phyloP scores from a whole-genome alignment of 352 stramenopile genomes.

The Phytophthora multivora region DNA sequence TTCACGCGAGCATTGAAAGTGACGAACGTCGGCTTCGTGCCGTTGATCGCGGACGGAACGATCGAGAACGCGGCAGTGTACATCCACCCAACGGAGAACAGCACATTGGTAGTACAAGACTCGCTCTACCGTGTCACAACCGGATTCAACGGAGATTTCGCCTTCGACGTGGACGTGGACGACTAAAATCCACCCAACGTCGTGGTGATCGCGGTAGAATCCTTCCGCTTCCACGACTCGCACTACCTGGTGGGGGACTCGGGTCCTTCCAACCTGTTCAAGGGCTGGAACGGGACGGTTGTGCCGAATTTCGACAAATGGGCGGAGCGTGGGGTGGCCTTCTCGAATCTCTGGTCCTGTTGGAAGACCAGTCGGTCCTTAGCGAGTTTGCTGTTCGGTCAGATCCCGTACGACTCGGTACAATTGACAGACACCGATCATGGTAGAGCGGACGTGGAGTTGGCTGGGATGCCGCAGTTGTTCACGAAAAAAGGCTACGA shows the following conservation, averaged over 20 bases:
- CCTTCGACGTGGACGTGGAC: slow-evolving; percentile 3
- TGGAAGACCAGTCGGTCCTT: slow-evolving; percentile 11
- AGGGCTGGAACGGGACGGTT: slow-evolving; percentile 9
- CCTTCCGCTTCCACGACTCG: slow-evolving; percentile 7
- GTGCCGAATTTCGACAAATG: slow-evolving; percentile 7
- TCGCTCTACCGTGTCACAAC: slow-evolving; percentile 3
- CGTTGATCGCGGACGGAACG: slow-evolving; percentile 27
- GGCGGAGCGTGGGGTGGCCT: slow-evolving; percentile 2
- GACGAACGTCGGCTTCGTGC: slow-evolving; percentile 27
- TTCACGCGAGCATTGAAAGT: slow-evolving; percentile 27
- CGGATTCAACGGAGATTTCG: slow-evolving; percentile 2
- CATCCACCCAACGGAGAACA: slow-evolving; percentile 22
- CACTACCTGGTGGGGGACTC: slow-evolving; percentile 5
- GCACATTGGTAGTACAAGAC: neutral
- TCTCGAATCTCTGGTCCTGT: slow-evolving; percentile 12
- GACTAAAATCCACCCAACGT: neutral
- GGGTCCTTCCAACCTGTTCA: slow-evolving; percentile 5
- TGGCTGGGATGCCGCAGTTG: slow-evolving; percentile 4
- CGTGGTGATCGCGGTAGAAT: slow-evolving; percentile 4
- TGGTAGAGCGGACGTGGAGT: neutral
- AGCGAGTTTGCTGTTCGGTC: slow-evolving; percentile 7
- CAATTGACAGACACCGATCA: neutral
- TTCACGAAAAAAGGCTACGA: slow-evolving; percentile 10
- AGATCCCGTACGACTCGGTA: slow-evolving; percentile 9
- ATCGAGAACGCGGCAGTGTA: slow-evolving; percentile 22